Evolutionary conservation across 2,329 filamentous ascomycete genomes (phyloP), one percentile per base, ranked within the genome.

Genomic region (Chalara sp.): DNA sequence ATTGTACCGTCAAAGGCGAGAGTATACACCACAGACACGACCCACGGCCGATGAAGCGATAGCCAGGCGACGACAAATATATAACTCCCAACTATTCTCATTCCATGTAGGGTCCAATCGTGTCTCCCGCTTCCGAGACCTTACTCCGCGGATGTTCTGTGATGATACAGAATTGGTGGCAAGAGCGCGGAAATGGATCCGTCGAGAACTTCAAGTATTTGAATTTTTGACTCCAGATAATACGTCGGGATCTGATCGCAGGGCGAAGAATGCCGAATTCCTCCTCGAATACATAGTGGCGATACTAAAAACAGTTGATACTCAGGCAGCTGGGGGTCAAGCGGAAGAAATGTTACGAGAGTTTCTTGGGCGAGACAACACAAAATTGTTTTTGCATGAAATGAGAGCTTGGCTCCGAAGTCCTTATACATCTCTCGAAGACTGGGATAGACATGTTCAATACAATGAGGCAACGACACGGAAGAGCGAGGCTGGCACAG

Each of bases 181-280:
- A 0, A 84, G 87, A 35, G 90, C 91, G 2, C 78, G 87, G 6
- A 83, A 80, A 54, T 97, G 89, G 79, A 80, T 96, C 47, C 80
- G 90, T 1, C 80, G 92, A 42, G 92, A 97, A 64, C 72, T 96
- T 4, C 82, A 83, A 49, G 88, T 95, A 13, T 96, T 96, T 60
- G 76, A 79, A 12, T 93, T 91, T 61, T 72, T 95, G 10, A 73
- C 70, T 2, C 57, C 61, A 4, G 61, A 60, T 33, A 52, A 53
- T 11, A 33, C 57, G 2, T 54, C 57, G 1, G 59, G 53, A 30
- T 49, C 52, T 3, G 66, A 64, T 46, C 70, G 77, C 37, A 70
- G 80, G 40, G 77, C 77, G 5, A 84, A 80, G 57, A 92, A 91
- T 61, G 80, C 86, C 6, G 90, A 95, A 62, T 95, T 91, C 55